phyloP scores from a whole-genome alignment of 2,329 filamentous ascomycete genomes.

The Achaetomium macrosporum region DNA sequence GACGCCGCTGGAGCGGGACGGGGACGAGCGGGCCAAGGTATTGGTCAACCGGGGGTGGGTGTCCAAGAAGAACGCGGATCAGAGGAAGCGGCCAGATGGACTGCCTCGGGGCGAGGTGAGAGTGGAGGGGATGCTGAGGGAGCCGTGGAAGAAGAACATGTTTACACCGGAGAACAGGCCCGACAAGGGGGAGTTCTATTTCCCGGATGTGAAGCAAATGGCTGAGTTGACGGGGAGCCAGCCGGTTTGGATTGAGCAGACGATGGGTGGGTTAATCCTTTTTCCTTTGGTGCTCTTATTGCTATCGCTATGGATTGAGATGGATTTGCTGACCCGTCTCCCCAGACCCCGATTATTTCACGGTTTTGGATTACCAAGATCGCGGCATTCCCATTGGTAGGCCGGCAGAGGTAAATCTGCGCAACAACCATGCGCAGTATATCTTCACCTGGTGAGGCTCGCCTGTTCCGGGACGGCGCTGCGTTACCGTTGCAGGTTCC shows the following conservation, averaged over 20 bases:
- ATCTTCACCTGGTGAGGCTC: constrained; percentile 89
- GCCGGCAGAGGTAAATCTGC: constrained; percentile 80
- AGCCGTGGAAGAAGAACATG: constrained; percentile 96
- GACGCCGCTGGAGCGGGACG: constrained; percentile 75
- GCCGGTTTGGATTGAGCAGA: constrained; percentile 91
- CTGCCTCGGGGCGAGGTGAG: constrained; percentile 66
- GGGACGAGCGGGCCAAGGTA: constrained; percentile 56
- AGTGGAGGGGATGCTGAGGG: constrained; percentile 76
- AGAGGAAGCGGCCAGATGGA: constrained; percentile 56
- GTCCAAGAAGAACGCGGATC: constrained; percentile 62
- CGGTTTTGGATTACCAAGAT: constrained; percentile 65
- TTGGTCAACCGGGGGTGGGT: constrained; percentile 93
- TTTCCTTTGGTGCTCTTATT: constrained; percentile 17
- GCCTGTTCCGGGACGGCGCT: not conserved
- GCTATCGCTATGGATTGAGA: constrained; percentile 5
- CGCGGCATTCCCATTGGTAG: constrained; percentile 87
- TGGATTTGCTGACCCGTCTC: constrained; percentile 7
- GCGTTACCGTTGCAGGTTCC: not conserved
- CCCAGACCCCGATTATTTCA: constrained; percentile 71
- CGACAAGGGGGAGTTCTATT: constrained; percentile 82
- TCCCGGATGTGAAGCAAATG: constrained; percentile 92
- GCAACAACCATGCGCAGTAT: constrained; percentile 97
- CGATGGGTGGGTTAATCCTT: constrained; percentile 61
- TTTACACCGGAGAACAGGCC: constrained; percentile 91
- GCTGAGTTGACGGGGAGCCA: constrained; percentile 74